Evolutionary conservation across 129 eudicot species (phyloP), one percentile per base, ranked within the genome.

Genomic region (sunflower (Helianthus annuus)): DNA sequence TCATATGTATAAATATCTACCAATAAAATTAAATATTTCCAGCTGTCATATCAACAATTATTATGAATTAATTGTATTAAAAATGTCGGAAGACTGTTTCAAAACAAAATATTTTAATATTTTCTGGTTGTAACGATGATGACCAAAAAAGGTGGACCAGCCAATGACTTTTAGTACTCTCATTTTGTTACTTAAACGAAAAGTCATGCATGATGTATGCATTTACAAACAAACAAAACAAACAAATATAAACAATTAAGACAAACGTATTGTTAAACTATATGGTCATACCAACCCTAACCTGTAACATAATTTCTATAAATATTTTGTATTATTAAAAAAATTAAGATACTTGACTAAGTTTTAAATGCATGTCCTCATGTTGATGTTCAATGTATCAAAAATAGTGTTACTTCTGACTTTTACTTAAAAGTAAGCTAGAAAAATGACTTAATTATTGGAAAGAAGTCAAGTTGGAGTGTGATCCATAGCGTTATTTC

Each of bases 81-180:
- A 58, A 27, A 10, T 11, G 40, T 58, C 42, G 32, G 64, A 58
- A 27, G 40, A 24, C 39, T 24, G 4, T 27, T 58, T 58, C 64
- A 58, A 58, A 58, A 58, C 42, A 58, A 2, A 42, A 11, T 59
- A 59, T 29, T 32, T 59, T 59, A 27, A 27, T 27, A 24, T 24
- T 58, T 22, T 29, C 44, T 5, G 44, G 44, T 29, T 59, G 44
- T 29, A 13, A 59, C 17, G 16, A 58, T 24, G 39, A 11, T 24
- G 64, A 27, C 64, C 24, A 12, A 12, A 27, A 59, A 32, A 29
- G 65, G 65, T 59, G 65, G 44, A 59, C 65, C 44, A 1, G 6
- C 44, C 44, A 12, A 29, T 11, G 65, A 59, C 65, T 59, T 59
- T 59, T 59, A 59, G 65, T 13, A 59, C 65, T 32, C 19, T 29